These are phyloP conservation scores for Arctium lappa DNA, from an alignment of 129 eudicot genomes.

Conservation along the genomic window DNA sequence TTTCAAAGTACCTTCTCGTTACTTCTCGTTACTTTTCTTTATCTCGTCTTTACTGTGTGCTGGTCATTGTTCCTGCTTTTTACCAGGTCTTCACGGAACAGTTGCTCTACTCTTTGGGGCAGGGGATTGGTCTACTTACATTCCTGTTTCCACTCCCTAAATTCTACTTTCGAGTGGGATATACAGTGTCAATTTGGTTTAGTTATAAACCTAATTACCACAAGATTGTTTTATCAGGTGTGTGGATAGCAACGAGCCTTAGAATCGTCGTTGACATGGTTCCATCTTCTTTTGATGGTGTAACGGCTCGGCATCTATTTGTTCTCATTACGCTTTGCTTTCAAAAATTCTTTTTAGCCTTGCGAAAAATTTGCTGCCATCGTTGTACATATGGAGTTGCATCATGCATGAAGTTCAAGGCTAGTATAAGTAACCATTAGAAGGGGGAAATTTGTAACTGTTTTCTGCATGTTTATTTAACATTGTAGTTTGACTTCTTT, in stretches of 20 bases:
- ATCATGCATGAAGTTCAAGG: slow-evolving; percentile 11
- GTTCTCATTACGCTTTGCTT: not conserved
- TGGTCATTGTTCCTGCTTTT: too few relatives aligned
- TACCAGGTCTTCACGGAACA: not conserved
- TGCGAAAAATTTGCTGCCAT: slow-evolving; percentile 7
- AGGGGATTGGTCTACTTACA: not conserved
- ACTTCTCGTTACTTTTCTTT: too few relatives aligned
- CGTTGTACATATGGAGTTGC: slow-evolving; percentile 25
- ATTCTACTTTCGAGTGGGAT: not conserved
- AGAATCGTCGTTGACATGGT: not conserved
- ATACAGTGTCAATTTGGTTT: not conserved
- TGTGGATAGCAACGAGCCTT: not conserved
- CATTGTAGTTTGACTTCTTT: not conserved
- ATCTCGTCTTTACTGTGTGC: too few relatives aligned
- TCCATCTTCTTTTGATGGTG: not conserved
- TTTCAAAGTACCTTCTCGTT: too few relatives aligned
- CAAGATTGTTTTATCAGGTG: not conserved
- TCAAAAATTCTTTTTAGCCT: slow-evolving; percentile 8
- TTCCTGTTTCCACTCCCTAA: not conserved
- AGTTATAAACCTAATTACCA: too few relatives aligned
- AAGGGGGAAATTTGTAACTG: not conserved
- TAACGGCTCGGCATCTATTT: not conserved
- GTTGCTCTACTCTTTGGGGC: too few relatives aligned
- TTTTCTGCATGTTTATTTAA: not conserved
- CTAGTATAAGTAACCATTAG: slow-evolving; percentile 2